A percentile compares a stretch with the other conserved stretches of the same genome.
These are phyloP conservation scores for Aspergillus homomorphus DNA, from an alignment of 495 filamentous ascomycete genomes.

Conservation along the genomic window DNA sequence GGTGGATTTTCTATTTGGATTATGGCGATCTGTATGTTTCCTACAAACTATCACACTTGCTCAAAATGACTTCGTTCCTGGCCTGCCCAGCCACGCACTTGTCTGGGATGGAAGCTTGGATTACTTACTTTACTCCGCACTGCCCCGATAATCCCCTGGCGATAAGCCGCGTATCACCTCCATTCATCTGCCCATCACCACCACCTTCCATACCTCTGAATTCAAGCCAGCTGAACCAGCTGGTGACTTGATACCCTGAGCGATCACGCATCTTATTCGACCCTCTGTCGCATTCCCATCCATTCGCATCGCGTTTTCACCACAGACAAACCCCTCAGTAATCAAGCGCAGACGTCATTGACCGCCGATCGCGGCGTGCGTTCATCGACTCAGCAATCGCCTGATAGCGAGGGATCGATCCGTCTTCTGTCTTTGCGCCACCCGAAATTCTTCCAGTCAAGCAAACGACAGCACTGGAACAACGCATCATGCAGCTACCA, in stretches of 20 bases:
- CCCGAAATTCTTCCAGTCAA: neutral
- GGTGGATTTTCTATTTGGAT: no score
- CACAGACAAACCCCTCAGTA: neutral
- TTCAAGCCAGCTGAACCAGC: no score
- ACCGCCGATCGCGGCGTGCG: constrained; percentile 1
- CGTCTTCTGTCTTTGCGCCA: neutral
- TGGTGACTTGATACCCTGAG: neutral
- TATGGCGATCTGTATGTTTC: no score
- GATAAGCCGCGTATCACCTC: neutral
- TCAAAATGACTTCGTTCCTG: neutral
- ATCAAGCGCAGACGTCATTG: constrained; percentile 17
- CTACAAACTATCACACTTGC: no score
- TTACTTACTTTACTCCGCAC: neutral
- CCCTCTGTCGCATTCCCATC: neutral
- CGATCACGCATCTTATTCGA: neutral
- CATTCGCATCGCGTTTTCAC: neutral
- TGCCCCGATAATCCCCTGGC: neutral
- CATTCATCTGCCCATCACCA: neutral
- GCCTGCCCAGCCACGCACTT: no score
- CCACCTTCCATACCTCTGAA: neutral
- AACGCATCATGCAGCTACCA: constrained; percentile 11
- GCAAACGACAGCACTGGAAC: neutral
- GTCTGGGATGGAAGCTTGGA: neutral
- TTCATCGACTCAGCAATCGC: neutral
- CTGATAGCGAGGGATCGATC: neutral